Percentiles rank a stretch among this genome's conserved stretches.
Conservation (phyloP, 768 basidiomycete genomes). For the Coprinopsis marcescibilis region DNA sequence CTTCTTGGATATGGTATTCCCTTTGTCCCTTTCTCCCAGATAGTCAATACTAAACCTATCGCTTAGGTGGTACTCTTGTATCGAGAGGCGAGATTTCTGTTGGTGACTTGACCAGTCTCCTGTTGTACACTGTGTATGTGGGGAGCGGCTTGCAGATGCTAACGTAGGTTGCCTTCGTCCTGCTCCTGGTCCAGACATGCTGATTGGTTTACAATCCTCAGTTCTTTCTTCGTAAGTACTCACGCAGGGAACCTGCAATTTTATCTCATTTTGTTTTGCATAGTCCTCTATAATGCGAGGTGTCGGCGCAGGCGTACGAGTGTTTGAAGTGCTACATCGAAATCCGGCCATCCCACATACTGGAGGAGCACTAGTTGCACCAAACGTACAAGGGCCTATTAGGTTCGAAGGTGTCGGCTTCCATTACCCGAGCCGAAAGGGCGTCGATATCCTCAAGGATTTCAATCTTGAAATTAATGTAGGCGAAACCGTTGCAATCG, state of each 20-base stretch:
- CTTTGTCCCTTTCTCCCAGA: slow-evolving; percentile 1
- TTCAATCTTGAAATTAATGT: slow-evolving; percentile 76
- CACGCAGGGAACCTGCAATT: too few relatives aligned
- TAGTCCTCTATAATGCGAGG: slow-evolving; percentile 95
- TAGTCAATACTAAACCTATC: not conserved
- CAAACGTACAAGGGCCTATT: slow-evolving; percentile 59
- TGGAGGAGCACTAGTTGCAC: slow-evolving; percentile 51
- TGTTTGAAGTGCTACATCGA: slow-evolving; percentile 91
- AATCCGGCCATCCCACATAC: slow-evolving; percentile 65
- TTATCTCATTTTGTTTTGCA: slow-evolving; percentile 19
- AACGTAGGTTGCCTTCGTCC: slow-evolving; percentile 42
- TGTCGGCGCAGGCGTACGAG: slow-evolving; percentile 85
- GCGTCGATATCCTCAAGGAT: slow-evolving; percentile 74
- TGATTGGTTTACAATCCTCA: slow-evolving; percentile 16
- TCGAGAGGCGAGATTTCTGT: slow-evolving; percentile 84
- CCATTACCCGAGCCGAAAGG: slow-evolving; percentile 83
- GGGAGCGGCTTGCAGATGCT: slow-evolving; percentile 76
- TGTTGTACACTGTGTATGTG: slow-evolving; percentile 89
- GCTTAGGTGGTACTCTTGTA: slow-evolving; percentile 87
- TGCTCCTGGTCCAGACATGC: not conserved
- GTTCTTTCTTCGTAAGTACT: slow-evolving; percentile 45
- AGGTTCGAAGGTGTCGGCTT: slow-evolving; percentile 82
- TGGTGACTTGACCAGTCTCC: slow-evolving; percentile 82
- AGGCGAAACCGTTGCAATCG: slow-evolving; percentile 87
- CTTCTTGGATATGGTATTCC: slow-evolving; percentile 80